phyloP scores from a whole-genome alignment of 2,329 filamentous ascomycete species.

The Mycosphaerella sp. region DNA sequence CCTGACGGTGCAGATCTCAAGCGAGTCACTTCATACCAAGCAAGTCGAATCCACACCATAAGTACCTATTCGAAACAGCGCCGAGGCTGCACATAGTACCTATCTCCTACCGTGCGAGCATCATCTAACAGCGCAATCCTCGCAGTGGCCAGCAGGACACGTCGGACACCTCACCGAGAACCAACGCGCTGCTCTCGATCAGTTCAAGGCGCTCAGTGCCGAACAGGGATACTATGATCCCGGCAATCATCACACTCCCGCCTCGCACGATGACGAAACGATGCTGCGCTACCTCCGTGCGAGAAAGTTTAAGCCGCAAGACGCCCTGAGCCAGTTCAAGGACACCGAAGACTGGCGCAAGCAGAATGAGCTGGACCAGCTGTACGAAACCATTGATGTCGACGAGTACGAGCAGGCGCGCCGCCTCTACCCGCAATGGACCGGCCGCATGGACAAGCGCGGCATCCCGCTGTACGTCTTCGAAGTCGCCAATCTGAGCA shows the following conservation, averaged over 20 bases:
- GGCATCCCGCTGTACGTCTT: constrained; percentile 91
- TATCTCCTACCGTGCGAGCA: no score
- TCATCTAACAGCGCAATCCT: no score
- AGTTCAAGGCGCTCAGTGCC: constrained; percentile 64
- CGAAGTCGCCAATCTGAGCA: constrained; percentile 75
- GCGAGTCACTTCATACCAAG: constrained; percentile 30
- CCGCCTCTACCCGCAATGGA: constrained; percentile 88
- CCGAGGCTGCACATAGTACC: no score
- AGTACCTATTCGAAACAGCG: no score
- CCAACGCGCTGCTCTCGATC: constrained; percentile 60
- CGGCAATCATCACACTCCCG: constrained; percentile 33
- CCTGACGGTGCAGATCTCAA: constrained; percentile 24
- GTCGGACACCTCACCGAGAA: constrained; percentile 65
- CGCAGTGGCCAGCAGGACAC: constrained; percentile 66
- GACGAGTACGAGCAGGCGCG: constrained; percentile 76
- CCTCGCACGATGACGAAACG: constrained; percentile 66
- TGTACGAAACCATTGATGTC: constrained; percentile 83
- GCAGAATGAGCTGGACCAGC: constrained; percentile 66
- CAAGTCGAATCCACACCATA: constrained; percentile 11
- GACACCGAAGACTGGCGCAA: constrained; percentile 83
- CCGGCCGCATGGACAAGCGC: constrained; percentile 78
- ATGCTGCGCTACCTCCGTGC: constrained; percentile 80
- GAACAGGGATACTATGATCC: constrained; percentile 58
- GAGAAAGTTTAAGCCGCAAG: constrained; percentile 68
- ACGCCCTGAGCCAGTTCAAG: constrained; percentile 76